Evolutionary conservation across 2,329 filamentous ascomycete species (phyloP), one percentile per base, ranked within the genome.

Genomic region (Fusarium praegraminearum): DNA sequence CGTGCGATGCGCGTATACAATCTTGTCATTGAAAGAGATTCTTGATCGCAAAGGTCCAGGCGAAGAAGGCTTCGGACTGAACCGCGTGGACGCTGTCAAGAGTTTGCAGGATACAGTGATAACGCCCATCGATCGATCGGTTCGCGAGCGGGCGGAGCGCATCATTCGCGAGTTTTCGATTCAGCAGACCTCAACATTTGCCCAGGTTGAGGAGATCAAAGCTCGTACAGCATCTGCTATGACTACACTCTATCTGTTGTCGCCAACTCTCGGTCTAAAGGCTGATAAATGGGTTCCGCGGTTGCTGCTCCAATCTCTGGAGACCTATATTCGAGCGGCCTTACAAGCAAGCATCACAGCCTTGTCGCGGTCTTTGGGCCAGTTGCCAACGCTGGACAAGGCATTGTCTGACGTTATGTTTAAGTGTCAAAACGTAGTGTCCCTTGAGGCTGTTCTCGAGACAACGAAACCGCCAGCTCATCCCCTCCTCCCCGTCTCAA

Each of bases 361-460:
- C 0, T 84, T 99, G 12, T 85, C 91, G 2, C 86, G 94, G 24
- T 90, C 93, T 0, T 85, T 99, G 18, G 90, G 91, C 6, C 92
- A 93, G 61, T 84, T 98, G 4, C 93, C 95, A 0, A 91, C 87
- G 0, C 85, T 98, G 32, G 94, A 98, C 49, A 88, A 93, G 53
- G 91, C 93, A 0, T 84, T 98, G 2, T 84, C 88, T 18, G 96
- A 98, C 74, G 89, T 97, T 24, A 92, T 92, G 9, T 89, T 90
- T 7, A 87, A 93, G 46, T 98, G 95, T 76, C 94, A 97, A 77
- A 97, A 97, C 75, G 89, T 98, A 40, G 89, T 97, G n/a, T 93
- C 93, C 0, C 83, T 98, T 4, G 93, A 97, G 81, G 83, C 89
- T 2, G 86, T 98, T 3, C 87, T 98, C 9, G 88, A 89, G 51